phyloP scores from a whole-genome alignment of 345 rosid genomes.

The Luvunga scandens region DNA sequence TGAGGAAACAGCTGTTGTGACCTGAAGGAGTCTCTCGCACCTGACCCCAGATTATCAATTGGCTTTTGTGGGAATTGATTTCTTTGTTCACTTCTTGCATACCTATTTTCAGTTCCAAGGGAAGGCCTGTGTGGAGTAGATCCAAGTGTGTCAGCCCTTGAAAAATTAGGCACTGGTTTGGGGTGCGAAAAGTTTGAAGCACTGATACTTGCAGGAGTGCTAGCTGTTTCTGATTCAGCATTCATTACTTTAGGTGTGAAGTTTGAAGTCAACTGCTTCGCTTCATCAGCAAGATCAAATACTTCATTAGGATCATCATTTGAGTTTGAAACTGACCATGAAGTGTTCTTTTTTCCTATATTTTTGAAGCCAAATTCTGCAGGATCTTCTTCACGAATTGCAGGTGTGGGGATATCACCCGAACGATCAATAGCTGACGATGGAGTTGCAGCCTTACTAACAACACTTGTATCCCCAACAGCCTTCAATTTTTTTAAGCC shows the following conservation, averaged over 20 bases:
- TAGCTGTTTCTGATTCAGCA: not conserved
- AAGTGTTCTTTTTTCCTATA: slow-evolving; percentile 7
- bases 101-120: slow-evolving; percentile 38
- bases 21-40: slow-evolving; percentile 22
- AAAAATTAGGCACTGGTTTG: slow-evolving; percentile 1
- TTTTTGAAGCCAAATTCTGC: slow-evolving; percentile 9
- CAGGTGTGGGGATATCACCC: slow-evolving; percentile 10
- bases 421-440: not conserved
- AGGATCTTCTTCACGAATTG: slow-evolving; percentile 16
- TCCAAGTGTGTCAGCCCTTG: slow-evolving; percentile 8
- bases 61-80: slow-evolving; percentile 24
- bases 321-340: slow-evolving; percentile 20
- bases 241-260: not conserved
- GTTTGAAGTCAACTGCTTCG: not conserved
- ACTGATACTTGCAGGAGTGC: not conserved
- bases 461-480: slow-evolving; percentile 12
- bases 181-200: slow-evolving; percentile 3
- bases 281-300: slow-evolving; percentile 10
- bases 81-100: slow-evolving; percentile 43
- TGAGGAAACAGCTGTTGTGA: slow-evolving; percentile 23
- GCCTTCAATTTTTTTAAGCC: slow-evolving; percentile 41
- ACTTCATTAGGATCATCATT: slow-evolving; percentile 12
- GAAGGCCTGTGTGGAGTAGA: slow-evolving; percentile 16
- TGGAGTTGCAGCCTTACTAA: slow-evolving; percentile 3
- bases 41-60: slow-evolving; percentile 16